These are phyloP conservation scores for Gracilaria domingensis DNA, from an alignment of 23 red algal species.

Conservation along the genomic window DNA sequence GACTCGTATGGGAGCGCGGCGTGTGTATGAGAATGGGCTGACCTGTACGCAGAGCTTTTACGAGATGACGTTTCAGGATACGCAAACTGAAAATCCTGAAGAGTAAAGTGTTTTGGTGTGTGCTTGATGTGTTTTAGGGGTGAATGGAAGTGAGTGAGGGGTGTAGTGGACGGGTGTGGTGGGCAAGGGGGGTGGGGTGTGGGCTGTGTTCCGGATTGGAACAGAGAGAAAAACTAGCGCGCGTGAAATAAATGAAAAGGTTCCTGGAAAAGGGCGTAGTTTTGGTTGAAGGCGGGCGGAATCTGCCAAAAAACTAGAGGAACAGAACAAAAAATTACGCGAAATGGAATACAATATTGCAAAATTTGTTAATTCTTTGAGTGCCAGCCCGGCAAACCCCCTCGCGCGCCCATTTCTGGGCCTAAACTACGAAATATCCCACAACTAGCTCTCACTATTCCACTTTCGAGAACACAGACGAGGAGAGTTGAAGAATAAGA, in stretches of 20 bases:
- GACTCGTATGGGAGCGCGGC: background rate
- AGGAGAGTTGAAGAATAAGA: background rate
- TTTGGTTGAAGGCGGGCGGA: background rate
- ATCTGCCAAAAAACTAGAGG: background rate
- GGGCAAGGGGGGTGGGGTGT: background rate
- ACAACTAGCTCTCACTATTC: background rate
- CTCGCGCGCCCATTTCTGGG: background rate
- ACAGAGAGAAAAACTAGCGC: constrained; percentile 1
- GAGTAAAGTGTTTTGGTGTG: constrained; percentile 13
- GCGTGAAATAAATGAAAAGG: background rate
- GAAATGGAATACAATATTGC: background rate
- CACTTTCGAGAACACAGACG: background rate
- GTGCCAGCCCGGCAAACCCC: background rate
- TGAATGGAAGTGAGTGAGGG: constrained; percentile 9
- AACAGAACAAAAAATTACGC: constrained; percentile 1
- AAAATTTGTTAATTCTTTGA: background rate
- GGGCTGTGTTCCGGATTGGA: background rate
- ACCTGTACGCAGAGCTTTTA: background rate
- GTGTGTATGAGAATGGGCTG: constrained; percentile 26
- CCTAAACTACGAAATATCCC: background rate
- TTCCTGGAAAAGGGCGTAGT: constrained; percentile 3
- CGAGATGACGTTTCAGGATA: constrained; percentile 30
- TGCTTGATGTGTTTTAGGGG: background rate
- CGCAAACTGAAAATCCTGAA: background rate
- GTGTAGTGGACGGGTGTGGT: background rate